These are phyloP conservation scores for Volutella citrinella DNA, from an alignment of 2,329 filamentous ascomycete species.

Conservation along the genomic window DNA sequence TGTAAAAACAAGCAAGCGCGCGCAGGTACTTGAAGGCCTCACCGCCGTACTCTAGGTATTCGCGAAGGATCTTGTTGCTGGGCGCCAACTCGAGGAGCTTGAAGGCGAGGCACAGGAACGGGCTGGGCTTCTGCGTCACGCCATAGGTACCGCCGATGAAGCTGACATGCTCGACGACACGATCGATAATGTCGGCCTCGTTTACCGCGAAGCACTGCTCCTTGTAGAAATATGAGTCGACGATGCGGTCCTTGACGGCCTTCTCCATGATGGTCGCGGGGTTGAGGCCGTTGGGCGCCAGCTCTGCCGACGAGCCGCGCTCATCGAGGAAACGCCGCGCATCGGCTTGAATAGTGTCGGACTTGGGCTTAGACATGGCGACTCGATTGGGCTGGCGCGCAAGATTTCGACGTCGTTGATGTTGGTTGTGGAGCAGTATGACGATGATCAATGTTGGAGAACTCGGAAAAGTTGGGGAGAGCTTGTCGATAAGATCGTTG, in stretches of 20 bases:
- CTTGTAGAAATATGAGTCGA: constrained; percentile 96
- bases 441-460: constrained; percentile 8
- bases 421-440: constrained; percentile 13
- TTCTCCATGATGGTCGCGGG: constrained; percentile 96
- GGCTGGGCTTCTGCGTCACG: constrained; percentile 77
- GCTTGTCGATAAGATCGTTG: constrained; percentile 42
- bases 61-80: constrained; percentile 70
- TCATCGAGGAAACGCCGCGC: constrained; percentile 83
- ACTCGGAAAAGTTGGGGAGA: constrained; percentile 17
- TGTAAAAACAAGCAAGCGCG: constrained; percentile 87
- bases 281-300: constrained; percentile 85
- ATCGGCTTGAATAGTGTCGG: constrained; percentile 69
- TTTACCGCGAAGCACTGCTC: constrained; percentile 98
- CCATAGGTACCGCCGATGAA: constrained; percentile 90
- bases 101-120: constrained; percentile 91
- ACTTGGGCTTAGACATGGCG: constrained; percentile 37
- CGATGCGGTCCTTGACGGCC: constrained; percentile 90
- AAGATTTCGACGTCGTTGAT: too few relatives aligned
- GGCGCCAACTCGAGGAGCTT: constrained; percentile 90
- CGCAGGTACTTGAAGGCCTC: constrained; percentile 83
- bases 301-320: constrained; percentile 72
- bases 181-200: constrained; percentile 77
- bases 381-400: too few relatives aligned
- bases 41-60: constrained; percentile 75
- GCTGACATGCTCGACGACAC: constrained; percentile 76